Evolutionary conservation across 257 asterid species (phyloP), one percentile per base, ranked within the genome.

Genomic region (Solanum corneliomulleri): DNA sequence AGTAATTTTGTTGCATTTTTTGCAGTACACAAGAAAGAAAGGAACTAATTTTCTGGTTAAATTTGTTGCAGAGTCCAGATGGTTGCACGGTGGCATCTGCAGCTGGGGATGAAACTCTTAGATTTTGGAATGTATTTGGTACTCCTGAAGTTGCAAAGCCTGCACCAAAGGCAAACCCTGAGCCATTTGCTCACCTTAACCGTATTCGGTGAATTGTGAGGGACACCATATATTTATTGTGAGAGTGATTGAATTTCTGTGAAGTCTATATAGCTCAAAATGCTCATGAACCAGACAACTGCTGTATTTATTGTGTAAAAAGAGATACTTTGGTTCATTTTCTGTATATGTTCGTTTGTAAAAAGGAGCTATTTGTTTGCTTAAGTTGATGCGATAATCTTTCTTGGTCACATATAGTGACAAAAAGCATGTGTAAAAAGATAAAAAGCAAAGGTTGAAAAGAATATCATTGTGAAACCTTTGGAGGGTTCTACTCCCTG

Each of bases 21-120:
- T 12, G 29, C 37, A 76, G 68, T 56, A 60, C 56, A 60, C 10
- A 56, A 21, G 5, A 25, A 33, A 58, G 52, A 25, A 42, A 58
- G n/a, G 52, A 60, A 23, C 49, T 56, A 9, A 83, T 21, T 20
- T 39, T 83, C 21, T 33, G 21, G 47, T 56, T 83, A 4, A 33
- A 47, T 25, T 86, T 27, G 23, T 31, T 86, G 31, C 71, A 93
- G 93, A 91, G 95, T 82, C 95, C 95, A 1, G 96, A 93, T 89
- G 95, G 96, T 15, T 92, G 92, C 89, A 92, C 95, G 0, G 95
- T 93, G 47, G 95, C 94, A n/a, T 90, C 95, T 74, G 96, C 95
- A 31, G 95, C 94, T 21, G 94, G 91, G 60, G 96, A 93, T 62
- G 94, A 91, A 71, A 91, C 95, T 3, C 89, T 93, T 20, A 72